Conservation (phyloP, 1,139 yeast species). For the Geotrichum klebahnii region DNA sequence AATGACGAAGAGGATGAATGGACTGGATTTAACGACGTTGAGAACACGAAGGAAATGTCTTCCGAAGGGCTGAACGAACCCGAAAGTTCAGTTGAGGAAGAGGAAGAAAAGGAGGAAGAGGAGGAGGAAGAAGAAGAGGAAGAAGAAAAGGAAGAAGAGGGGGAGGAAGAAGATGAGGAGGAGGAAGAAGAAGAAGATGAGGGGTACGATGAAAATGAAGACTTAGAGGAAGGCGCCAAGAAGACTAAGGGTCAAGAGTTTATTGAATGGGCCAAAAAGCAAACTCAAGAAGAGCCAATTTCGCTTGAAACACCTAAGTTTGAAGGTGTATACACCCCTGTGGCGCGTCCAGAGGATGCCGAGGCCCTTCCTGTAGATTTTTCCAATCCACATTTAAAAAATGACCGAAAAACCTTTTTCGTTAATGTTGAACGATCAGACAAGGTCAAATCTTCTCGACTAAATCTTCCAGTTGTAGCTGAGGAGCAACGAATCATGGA, state of each 20-base stretch:
- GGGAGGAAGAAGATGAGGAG: conserved; percentile 23
- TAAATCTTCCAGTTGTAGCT: conserved; percentile 78
- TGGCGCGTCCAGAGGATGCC: conserved; percentile 38
- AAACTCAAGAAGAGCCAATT: conserved; percentile 27
- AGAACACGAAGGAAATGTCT: too few relatives aligned
- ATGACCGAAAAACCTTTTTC: conserved; percentile 59
- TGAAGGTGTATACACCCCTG: conserved; percentile 36
- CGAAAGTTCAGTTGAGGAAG: conserved; percentile 27
- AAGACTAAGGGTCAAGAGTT: conserved; percentile 46
- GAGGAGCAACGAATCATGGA: conserved; percentile 96
- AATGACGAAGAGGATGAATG: conserved; percentile 29
- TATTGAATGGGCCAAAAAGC: conserved; percentile 51
- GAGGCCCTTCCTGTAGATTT: conserved; percentile 47
- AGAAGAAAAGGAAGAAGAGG: conserved; percentile 26
- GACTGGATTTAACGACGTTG: conserved; percentile 23
- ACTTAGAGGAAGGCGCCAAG: conserved; percentile 29
- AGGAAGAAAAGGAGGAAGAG: conserved; percentile 25
- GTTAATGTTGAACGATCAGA: conserved; percentile 64
- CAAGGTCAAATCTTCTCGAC: conserved; percentile 61
- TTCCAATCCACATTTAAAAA: conserved; percentile 33
- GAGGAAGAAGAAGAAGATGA: conserved; percentile 21
- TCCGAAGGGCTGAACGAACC: conserved; percentile 25
- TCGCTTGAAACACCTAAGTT: conserved; percentile 35
- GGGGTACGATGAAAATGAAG: conserved; percentile 27
- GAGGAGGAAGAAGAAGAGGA: conserved; percentile 25